A percentile compares a stretch with the other conserved stretches of the same genome.
phyloP scores from a whole-genome alignment of 2,329 filamentous ascomycete genomes.

The Cladorrhinum sp. region DNA sequence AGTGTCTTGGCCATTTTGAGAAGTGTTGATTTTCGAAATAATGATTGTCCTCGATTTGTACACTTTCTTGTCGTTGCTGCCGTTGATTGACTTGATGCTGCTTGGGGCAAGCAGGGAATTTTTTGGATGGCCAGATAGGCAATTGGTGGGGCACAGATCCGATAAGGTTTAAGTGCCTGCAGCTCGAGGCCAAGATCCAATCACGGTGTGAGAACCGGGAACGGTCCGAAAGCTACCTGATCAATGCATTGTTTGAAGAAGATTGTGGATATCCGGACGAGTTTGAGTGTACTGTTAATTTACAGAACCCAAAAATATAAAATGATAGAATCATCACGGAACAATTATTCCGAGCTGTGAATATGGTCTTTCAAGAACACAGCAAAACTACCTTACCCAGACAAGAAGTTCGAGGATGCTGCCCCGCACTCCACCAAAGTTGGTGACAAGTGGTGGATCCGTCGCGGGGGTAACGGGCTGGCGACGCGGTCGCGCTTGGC shows the following conservation, averaged over 20 bases:
- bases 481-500: conserved; percentile 26
- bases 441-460: conserved; percentile 9
- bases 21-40: background rate
- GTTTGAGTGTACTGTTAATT: background rate
- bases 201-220: background rate
- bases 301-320: background rate
- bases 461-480: conserved; percentile 28
- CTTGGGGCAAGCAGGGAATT: conserved; percentile 4
- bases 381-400: no score
- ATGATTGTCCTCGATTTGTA: background rate
- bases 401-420: conserved; percentile 5
- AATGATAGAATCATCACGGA: background rate
- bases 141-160: conserved; percentile 19
- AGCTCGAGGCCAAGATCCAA: conserved; percentile 1
- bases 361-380: background rate
- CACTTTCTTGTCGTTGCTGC: conserved; percentile 12
- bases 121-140: conserved; percentile 10
- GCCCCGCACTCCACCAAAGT: conserved; percentile 11
- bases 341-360: background rate
- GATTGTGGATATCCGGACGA: background rate
- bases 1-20: conserved; percentile 70
- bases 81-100: background rate
- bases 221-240: background rate
- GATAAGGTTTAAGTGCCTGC: conserved; percentile 25
- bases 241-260: background rate